Conservation (phyloP, 83 land plant genomes). For the Larix sibirica region DNA sequence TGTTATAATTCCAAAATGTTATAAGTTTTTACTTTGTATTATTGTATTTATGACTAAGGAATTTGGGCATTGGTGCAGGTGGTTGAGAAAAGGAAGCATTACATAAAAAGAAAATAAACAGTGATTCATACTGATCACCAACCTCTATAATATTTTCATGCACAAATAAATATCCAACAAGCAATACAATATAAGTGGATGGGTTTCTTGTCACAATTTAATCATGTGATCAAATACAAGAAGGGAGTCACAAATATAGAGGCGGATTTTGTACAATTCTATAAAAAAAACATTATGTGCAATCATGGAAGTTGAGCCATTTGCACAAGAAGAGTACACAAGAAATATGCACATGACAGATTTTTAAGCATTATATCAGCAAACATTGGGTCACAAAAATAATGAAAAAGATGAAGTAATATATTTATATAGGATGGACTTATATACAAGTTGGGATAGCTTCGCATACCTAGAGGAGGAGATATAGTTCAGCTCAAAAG, state of each 20-base stretch:
- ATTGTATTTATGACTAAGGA: neutral
- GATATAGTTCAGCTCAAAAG: neutral
- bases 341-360: too few species aligned
- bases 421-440: neutral
- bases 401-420: too few species aligned
- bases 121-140: neutral
- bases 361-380: too few species aligned
- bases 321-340: too few species aligned
- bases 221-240: neutral
- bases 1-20: neutral
- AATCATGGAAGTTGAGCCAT: too few species aligned
- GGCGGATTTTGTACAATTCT: neutral
- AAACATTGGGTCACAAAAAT: too few species aligned
- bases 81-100: neutral
- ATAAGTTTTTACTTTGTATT: neutral
- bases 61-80: neutral
- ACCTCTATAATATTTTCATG: neutral
- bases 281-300: neutral
- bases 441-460: neutral
- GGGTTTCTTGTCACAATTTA: neutral
- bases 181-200: neutral
- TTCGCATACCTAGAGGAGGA: neutral
- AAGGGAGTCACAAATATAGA: neutral
- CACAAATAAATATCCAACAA: neutral
- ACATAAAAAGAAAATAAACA: neutral